phyloP scores from a whole-genome alignment of 306 rosid genomes.

The Ziziphus jujuba region DNA sequence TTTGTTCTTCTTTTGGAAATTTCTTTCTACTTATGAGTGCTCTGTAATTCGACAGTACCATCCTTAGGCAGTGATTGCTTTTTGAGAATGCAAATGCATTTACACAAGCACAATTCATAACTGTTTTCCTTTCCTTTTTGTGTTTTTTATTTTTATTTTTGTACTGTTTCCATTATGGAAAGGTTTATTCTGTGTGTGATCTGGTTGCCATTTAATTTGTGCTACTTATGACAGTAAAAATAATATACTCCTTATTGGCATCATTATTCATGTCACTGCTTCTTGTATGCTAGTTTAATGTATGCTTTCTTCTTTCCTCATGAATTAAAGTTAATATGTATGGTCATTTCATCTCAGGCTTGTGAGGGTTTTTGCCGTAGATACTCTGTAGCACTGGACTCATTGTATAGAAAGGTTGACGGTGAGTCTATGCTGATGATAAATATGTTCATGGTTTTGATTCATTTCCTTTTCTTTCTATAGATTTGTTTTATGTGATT shows the following conservation, averaged over 20 bases:
- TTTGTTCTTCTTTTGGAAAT: not conserved
- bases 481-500: no score
- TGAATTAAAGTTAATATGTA: not conserved
- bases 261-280: not conserved
- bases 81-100: no score
- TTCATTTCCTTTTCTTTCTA: not conserved
- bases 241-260: not conserved
- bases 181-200: no score
- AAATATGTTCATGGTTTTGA: not conserved
- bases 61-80: no score
- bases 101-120: no score
- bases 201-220: no score
- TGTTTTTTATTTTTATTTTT: not conserved
- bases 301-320: not conserved
- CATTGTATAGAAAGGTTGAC: conserved; percentile 62
- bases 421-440: conserved; percentile 55
- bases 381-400: conserved; percentile 69
- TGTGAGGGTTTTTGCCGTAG: conserved; percentile 81
- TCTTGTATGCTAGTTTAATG: not conserved
- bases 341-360: conserved; percentile 59
- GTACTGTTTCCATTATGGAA: no score
- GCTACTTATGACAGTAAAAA: no score
- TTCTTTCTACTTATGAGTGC: no score
- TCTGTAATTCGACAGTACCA: no score
- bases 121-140: not conserved